These are phyloP conservation scores for Stemphylium lycopersici DNA, from an alignment of 2,329 filamentous ascomycete genomes.

Conservation along the genomic window DNA sequence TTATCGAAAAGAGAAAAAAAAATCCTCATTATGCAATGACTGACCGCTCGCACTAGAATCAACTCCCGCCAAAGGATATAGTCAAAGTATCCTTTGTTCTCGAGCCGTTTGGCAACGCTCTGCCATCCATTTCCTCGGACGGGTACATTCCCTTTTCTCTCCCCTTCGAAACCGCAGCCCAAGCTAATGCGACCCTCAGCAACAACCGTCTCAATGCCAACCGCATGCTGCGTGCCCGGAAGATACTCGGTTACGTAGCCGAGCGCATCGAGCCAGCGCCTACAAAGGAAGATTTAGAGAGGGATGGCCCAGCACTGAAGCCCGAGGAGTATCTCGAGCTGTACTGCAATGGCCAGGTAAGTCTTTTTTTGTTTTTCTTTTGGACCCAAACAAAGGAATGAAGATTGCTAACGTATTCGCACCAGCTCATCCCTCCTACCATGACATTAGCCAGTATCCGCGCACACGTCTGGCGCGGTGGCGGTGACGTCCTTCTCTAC, in stretches of 20 bases:
- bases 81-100: constrained; percentile 95
- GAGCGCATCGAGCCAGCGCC: constrained; percentile 82
- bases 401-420: background rate
- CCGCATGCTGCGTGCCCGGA: constrained; percentile 92
- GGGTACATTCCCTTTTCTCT: constrained; percentile 56
- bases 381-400: too few species aligned
- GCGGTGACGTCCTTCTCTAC: constrained; percentile 87
- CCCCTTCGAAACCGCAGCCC: constrained; percentile 30
- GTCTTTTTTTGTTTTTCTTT: too few species aligned
- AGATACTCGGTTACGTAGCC: constrained; percentile 89
- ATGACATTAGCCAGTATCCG: constrained; percentile 96
- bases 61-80: constrained; percentile 84
- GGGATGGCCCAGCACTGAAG: constrained; percentile 55
- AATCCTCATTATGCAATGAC: background rate
- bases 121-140: constrained; percentile 79
- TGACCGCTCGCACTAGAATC: constrained; percentile 62
- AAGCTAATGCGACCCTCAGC: constrained; percentile 49
- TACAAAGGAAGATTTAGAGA: constrained; percentile 63
- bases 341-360: constrained; percentile 90
- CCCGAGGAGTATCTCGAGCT: constrained; percentile 95
- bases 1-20: too few species aligned
- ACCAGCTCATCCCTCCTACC: constrained; percentile 69
- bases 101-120: constrained; percentile 75
- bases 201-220: constrained; percentile 96
- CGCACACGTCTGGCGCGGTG: constrained; percentile 91